These are phyloP conservation scores for Selaginella moellendorffii DNA, from an alignment of 75 land plant species.

Conservation along the genomic window DNA sequence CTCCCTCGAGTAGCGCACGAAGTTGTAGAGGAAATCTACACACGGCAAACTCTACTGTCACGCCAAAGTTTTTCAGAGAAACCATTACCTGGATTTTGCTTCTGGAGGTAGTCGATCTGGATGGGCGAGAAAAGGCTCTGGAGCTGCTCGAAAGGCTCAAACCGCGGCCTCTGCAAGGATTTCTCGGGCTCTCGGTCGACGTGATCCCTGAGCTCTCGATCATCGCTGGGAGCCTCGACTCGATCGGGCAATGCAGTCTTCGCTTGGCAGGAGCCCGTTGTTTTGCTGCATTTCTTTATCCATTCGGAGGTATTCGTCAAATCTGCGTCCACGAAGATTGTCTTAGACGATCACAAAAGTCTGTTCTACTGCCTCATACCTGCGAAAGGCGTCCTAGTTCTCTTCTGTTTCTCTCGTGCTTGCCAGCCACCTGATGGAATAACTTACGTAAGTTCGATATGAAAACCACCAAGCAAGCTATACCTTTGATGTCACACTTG, in stretches of 20 bases:
- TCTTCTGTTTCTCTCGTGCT: too few species aligned
- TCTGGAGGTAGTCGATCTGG: not conserved
- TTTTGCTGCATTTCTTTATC: not conserved
- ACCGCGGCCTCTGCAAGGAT: not conserved
- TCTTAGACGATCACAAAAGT: too few species aligned
- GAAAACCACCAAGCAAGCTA: too few species aligned
- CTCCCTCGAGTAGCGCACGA: not conserved
- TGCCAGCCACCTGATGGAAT: too few species aligned
- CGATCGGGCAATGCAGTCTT: too few species aligned
- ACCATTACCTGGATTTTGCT: not conserved
- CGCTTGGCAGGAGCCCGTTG: too few species aligned
- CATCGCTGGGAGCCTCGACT: too few species aligned
- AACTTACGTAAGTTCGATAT: too few species aligned
- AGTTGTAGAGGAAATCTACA: not conserved
- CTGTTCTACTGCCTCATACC: too few species aligned
- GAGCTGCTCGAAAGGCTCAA: not conserved
- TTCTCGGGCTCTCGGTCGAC: not conserved
- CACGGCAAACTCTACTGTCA: not conserved
- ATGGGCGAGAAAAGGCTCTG: not conserved
- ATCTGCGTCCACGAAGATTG: not conserved
- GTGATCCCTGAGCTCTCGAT: too few species aligned
- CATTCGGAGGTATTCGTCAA: not conserved
- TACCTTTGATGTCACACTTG: conserved; percentile 21
- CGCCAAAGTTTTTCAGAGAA: too few species aligned
- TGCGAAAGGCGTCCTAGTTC: too few species aligned